Evolutionary conservation across 2,329 filamentous ascomycete species (phyloP).

Genomic region (Coniochaeta sp.): DNA sequence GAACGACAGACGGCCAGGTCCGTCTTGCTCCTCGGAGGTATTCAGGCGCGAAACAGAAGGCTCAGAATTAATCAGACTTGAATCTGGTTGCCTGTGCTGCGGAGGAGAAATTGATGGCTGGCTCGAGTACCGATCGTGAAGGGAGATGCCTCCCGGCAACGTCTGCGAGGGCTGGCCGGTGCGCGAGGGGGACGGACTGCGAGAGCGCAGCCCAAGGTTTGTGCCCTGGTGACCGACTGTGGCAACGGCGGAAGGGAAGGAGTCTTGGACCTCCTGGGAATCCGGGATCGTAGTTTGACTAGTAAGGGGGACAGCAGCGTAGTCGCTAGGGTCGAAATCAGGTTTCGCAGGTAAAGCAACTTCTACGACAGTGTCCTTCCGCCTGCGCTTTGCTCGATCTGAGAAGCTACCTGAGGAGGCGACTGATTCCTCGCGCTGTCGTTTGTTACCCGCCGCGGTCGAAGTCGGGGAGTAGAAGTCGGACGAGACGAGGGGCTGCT

Average conservation of each 20-base stretch:
- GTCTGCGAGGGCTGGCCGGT: neutral
- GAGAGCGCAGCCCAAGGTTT: neutral
- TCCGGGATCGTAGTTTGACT: conserved; percentile 1
- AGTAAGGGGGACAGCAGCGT: neutral
- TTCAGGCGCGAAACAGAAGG: neutral
- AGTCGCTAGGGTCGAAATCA: neutral
- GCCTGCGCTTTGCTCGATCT: neutral
- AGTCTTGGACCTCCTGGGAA: neutral
- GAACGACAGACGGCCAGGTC: neutral
- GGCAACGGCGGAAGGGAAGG: neutral
- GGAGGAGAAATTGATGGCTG: neutral
- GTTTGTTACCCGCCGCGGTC: neutral
- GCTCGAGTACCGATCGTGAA: neutral
- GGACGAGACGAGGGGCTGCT: neutral
- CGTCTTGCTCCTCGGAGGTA: neutral
- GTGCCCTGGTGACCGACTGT: neutral
- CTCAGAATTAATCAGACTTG: neutral
- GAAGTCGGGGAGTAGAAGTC: neutral
- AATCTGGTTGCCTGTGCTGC: neutral
- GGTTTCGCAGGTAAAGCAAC: neutral
- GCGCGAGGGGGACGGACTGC: neutral
- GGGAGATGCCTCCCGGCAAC: neutral
- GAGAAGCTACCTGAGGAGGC: neutral
- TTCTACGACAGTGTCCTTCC: neutral
- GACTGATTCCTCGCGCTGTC: neutral